phyloP scores from a whole-genome alignment of 306 rosid genomes.

The Comarum palustre region DNA sequence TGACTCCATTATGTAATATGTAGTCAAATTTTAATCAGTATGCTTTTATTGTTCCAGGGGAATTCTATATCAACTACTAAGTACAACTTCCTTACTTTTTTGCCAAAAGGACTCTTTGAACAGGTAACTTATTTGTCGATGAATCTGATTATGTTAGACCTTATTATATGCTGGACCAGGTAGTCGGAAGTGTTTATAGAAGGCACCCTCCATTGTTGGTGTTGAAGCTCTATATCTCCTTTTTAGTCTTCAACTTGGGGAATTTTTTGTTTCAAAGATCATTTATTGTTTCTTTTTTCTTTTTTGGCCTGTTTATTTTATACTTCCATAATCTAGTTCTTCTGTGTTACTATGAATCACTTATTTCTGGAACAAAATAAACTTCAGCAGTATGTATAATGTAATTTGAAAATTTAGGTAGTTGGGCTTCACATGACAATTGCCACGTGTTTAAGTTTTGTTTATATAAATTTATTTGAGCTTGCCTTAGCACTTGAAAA shows the following conservation, averaged over 20 bases:
- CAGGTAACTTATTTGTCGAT: conserved; percentile 56
- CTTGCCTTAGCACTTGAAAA: not conserved
- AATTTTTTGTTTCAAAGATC: not conserved
- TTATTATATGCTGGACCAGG: conserved; percentile 9
- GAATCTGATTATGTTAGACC: not conserved
- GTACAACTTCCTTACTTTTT: conserved; percentile 74
- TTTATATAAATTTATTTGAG: not conserved
- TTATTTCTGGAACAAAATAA: not conserved
- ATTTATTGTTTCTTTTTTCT: not conserved
- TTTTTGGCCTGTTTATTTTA: no score
- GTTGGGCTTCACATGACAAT: not conserved
- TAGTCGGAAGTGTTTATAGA: not conserved
- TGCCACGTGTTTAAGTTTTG: not conserved
- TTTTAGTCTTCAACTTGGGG: not conserved
- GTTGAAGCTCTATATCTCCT: not conserved
- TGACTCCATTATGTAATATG: not conserved
- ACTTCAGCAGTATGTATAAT: not conserved
- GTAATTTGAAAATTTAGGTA: not conserved
- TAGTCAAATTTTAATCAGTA: conserved; percentile 15
- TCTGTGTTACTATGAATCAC: not conserved
- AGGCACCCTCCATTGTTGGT: not conserved
- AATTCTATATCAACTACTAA: conserved; percentile 92
- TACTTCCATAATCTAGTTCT: not conserved
- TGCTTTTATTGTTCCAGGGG: conserved; percentile 53
- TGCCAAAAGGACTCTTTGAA: conserved; percentile 93